Percentiles rank a stretch among this genome's conserved stretches.
Evolutionary conservation across 202 grass and related monocot genomes (phyloP).

Genomic region (Setaria viridis): DNA sequence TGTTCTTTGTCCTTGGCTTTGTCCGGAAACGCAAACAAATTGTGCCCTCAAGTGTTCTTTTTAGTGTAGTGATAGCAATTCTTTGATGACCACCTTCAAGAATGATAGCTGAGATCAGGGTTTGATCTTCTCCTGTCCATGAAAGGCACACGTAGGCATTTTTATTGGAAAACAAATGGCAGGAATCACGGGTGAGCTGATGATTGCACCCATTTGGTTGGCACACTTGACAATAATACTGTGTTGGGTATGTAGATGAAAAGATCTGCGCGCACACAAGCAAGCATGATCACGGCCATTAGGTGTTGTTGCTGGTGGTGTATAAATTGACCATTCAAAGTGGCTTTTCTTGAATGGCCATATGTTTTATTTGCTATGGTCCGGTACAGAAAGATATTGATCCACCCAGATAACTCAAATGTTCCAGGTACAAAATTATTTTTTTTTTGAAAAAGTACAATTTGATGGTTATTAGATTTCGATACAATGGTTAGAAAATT

Average conservation of each 20-base stretch:
- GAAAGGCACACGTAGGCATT: constrained; percentile 27
- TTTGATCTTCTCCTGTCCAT: neutral
- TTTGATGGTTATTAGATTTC: neutral
- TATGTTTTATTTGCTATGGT: neutral
- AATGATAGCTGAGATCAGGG: constrained; percentile 30
- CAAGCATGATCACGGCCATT: neutral
- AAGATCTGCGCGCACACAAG: neutral
- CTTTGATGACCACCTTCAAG: neutral
- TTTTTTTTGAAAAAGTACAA: no score
- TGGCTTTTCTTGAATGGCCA: neutral
- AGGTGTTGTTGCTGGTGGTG: neutral
- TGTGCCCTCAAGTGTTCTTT: neutral
- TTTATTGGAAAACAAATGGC: constrained; percentile 28
- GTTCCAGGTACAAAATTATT: no score
- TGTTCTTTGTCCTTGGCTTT: constrained; percentile 43
- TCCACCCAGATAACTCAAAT: neutral
- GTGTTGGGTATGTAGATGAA: neutral
- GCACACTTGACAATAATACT: constrained; percentile 4
- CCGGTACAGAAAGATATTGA: neutral
- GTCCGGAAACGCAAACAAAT: constrained; percentile 17
- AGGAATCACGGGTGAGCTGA: constrained; percentile 33
- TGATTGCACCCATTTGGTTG: constrained; percentile 36
- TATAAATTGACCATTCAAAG: neutral
- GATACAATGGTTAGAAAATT: neutral
- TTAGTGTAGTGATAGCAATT: neutral